Percentiles rank a stretch among this genome's conserved stretches.
Evolutionary conservation across 768 basidiomycete genomes (phyloP).

Genomic region (Trametes sanguinea): DNA sequence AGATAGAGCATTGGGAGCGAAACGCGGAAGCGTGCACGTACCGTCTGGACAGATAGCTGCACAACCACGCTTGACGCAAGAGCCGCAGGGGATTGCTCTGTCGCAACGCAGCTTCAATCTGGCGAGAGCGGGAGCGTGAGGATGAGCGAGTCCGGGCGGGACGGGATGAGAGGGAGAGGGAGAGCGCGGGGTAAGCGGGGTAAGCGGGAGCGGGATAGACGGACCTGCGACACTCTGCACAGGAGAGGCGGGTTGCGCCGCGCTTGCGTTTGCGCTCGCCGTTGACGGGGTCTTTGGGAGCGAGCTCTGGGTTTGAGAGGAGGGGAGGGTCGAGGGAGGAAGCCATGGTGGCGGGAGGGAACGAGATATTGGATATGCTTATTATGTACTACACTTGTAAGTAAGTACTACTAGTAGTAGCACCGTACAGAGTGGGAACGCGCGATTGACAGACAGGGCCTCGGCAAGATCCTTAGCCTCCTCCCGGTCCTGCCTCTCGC

Average conservation of each 20-base stretch:
- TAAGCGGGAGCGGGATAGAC: constrained; percentile 7
- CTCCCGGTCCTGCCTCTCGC: not conserved
- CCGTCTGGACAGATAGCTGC: constrained; percentile 83
- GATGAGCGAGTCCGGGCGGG: constrained; percentile 17
- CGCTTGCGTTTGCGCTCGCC: constrained; percentile 48
- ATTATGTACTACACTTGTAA: too few relatives aligned
- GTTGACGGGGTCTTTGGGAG: constrained; percentile 16
- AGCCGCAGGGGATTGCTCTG: constrained; percentile 74
- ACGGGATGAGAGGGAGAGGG: not conserved
- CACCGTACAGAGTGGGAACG: too few relatives aligned
- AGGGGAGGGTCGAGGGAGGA: constrained; percentile 15
- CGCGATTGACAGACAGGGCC: too few relatives aligned
- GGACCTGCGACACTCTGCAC: constrained; percentile 79
- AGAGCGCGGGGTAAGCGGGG: not conserved
- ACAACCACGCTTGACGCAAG: constrained; percentile 79
- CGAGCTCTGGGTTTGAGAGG: constrained; percentile 17
- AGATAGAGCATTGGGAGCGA: not conserved
- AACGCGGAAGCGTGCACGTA: constrained; percentile 27
- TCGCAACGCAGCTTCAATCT: constrained; percentile 77
- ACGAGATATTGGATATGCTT: not conserved
- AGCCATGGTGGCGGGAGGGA: constrained; percentile 17
- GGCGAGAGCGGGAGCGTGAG: constrained; percentile 6
- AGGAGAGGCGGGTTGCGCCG: constrained; percentile 75
- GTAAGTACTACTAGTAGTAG: too few relatives aligned
- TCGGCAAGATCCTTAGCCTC: too few relatives aligned